Base-by-base conservation (phyloP, 352 stramenopile species). In the Phytopythium cucurbitacearum region DNA sequence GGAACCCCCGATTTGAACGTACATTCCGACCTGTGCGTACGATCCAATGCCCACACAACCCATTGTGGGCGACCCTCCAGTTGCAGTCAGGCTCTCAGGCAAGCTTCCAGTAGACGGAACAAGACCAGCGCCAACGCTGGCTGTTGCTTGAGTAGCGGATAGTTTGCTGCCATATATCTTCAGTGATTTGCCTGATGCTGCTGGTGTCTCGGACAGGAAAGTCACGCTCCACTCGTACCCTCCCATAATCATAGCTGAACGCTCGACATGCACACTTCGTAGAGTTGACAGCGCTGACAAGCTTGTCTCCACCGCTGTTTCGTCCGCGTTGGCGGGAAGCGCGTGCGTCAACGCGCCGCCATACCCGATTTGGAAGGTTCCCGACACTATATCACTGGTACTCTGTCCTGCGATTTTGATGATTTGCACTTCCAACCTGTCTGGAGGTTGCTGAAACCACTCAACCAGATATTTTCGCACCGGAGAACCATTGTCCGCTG, bases 141-240 rank as follows among this genome's bases (percentile, higher is more conserved):
- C 59, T 0, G 38, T 57, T 0, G 85, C 45, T 28, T 62, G 57
- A 0, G 55, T 55, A 16, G 69, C 75, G 1, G 55, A 7, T 7
- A 91, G 56, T 36, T 80, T 74, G 5, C 44, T 54, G 3, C 33
- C 62, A 7, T 62, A 48, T n/a, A 95, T 56, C 6, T 66, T 48
- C 9, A 95, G 53, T 7, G 54, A 64, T 33, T 77, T 86, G 4
- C 64, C 68, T 9, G 62, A 46, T 0, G 73, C 51, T 0, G 76
- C 61, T 7, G 79, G 80, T 2, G 66, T 51, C 53, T 92, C 80
- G 3, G 69, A 71, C 3, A 85, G 34, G 57, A 94, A 95, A 15
- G 82, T 91, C 21, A 95, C 68, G 0, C 69, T 88, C 84, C 84
- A 94, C 52, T 87, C 62, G 51, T 82, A 94, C 0, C 84, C 84